These are phyloP conservation scores for Blastocystis sp. DNA, from an alignment of 352 stramenopile species.

Conservation along the genomic window DNA sequence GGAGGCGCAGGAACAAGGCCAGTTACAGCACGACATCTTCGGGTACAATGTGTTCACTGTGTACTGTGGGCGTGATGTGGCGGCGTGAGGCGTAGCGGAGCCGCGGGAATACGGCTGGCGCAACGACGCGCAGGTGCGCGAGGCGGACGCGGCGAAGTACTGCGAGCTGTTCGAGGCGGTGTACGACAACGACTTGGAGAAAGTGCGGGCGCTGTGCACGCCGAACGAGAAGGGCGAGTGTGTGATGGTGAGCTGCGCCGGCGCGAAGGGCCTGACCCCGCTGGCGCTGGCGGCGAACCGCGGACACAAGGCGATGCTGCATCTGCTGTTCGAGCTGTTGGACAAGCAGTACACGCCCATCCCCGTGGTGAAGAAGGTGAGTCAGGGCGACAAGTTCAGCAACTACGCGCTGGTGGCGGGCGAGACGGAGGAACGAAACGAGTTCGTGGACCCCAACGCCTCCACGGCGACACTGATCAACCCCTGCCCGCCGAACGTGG, in stretches of 20 bases:
- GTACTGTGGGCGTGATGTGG: neutral
- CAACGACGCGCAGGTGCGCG: neutral
- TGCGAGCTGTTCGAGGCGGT: slow-evolving; percentile 38
- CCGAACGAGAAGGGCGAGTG: neutral
- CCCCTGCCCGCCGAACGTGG: slow-evolving; percentile 14
- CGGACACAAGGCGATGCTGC: slow-evolving; percentile 15
- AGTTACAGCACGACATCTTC: neutral
- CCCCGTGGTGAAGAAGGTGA: neutral
- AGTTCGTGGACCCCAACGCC: slow-evolving; percentile 56
- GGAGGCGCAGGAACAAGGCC: neutral
- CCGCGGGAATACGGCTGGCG: slow-evolving; percentile 16
- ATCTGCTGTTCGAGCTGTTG: slow-evolving; percentile 53
- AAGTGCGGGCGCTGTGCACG: slow-evolving; percentile 23
- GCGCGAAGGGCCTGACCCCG: neutral
- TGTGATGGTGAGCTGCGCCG: neutral
- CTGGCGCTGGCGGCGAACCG: slow-evolving; percentile 13
- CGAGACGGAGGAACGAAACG: slow-evolving; percentile 23
- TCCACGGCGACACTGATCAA: slow-evolving; percentile 25
- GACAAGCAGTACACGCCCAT: slow-evolving; percentile 65
- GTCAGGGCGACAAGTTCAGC: neutral
- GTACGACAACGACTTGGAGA: neutral
- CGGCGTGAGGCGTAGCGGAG: neutral
- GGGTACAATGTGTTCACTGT: slow-evolving; percentile 26
- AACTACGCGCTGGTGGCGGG: slow-evolving; percentile 54
- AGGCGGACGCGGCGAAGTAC: neutral